These are phyloP conservation scores for Aspergillus saccharolyticus DNA, from an alignment of 495 filamentous ascomycete genomes.

Conservation along the genomic window DNA sequence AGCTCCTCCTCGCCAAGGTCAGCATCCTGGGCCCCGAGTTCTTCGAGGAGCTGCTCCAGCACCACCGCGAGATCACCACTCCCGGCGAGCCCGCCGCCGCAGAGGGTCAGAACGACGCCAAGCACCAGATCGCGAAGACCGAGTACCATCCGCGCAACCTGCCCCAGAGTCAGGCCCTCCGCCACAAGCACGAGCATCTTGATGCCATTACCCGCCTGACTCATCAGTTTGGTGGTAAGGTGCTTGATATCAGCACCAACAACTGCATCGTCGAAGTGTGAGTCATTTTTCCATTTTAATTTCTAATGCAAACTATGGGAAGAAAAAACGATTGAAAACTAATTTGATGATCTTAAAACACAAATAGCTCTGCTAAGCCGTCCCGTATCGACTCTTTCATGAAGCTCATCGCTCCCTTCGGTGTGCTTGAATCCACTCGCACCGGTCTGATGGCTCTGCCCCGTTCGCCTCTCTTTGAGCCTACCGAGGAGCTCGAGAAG, in stretches of 20 bases:
- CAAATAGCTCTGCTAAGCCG: constrained; percentile 81
- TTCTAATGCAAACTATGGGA: too few species aligned
- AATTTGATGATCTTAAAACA: not conserved
- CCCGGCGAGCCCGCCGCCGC: constrained; percentile 30
- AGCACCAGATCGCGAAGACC: constrained; percentile 27
- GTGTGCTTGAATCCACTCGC: constrained; percentile 89
- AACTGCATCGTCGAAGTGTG: constrained; percentile 98
- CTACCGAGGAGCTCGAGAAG: constrained; percentile 64
- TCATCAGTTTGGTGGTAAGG: constrained; percentile 96
- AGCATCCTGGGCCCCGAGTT: constrained; percentile 94
- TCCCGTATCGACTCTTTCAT: constrained; percentile 93
- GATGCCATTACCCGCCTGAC: constrained; percentile 90
- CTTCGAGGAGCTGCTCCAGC: constrained; percentile 91
- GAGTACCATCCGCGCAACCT: constrained; percentile 80
- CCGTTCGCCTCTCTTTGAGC: constrained; percentile 77
- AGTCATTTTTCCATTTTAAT: constrained; percentile 32
- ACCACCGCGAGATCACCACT: constrained; percentile 74
- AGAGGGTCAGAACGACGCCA: constrained; percentile 29
- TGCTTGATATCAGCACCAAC: constrained; percentile 94
- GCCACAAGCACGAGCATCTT: constrained; percentile 96
- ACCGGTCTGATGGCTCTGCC: constrained; percentile 96
- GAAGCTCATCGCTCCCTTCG: constrained; percentile 93
- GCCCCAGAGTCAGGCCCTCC: constrained; percentile 76
- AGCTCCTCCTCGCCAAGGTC: constrained; percentile 93
- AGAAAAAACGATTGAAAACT: too few species aligned